Evolutionary conservation across 2,329 filamentous ascomycete species (phyloP).

Genomic region (Colletotrichum eleusines): DNA sequence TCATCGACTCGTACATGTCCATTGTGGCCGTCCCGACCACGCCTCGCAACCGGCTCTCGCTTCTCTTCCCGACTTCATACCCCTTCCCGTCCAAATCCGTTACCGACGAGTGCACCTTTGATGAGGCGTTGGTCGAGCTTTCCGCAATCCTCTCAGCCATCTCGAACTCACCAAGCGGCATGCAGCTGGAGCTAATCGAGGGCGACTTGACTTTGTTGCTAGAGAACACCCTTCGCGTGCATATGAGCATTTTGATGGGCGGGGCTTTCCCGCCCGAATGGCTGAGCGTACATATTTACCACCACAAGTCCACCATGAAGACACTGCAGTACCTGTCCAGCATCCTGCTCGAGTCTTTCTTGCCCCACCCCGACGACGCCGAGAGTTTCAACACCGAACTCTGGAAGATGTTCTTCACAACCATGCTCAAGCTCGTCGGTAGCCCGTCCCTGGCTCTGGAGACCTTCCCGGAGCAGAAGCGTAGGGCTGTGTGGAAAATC

Average conservation of each 20-base stretch:
- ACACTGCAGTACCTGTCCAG: slow-evolving; percentile 85
- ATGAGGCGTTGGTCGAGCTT: slow-evolving; percentile 90
- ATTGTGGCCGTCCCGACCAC: slow-evolving; percentile 70
- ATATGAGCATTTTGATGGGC: slow-evolving; percentile 89
- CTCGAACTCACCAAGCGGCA: slow-evolving; percentile 78
- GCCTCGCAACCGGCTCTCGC: slow-evolving; percentile 77
- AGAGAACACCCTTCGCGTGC: slow-evolving; percentile 83
- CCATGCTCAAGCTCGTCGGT: slow-evolving; percentile 87
- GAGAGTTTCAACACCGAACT: slow-evolving; percentile 93
- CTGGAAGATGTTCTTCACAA: slow-evolving; percentile 94
- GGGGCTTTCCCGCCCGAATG: slow-evolving; percentile 91
- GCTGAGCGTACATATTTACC: slow-evolving; percentile 93
- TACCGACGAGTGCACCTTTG: slow-evolving; percentile 72
- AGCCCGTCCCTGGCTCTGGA: slow-evolving; percentile 91
- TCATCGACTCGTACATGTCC: slow-evolving; percentile 88
- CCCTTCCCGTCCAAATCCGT: slow-evolving; percentile 85
- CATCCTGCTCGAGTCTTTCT: slow-evolving; percentile 83
- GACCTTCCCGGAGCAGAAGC: slow-evolving; percentile 96
- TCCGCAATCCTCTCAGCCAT: slow-evolving; percentile 88
- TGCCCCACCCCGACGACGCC: slow-evolving; percentile 91
- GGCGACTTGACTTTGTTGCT: slow-evolving; percentile 81
- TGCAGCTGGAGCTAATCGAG: slow-evolving; percentile 80
- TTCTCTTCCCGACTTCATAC: slow-evolving; percentile 90
- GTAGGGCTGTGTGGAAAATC: slow-evolving; percentile 98
- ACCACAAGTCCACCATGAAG: slow-evolving; percentile 90